phyloP scores from a whole-genome alignment of 148 eudicot species.

The Simmondsia chinensis region DNA sequence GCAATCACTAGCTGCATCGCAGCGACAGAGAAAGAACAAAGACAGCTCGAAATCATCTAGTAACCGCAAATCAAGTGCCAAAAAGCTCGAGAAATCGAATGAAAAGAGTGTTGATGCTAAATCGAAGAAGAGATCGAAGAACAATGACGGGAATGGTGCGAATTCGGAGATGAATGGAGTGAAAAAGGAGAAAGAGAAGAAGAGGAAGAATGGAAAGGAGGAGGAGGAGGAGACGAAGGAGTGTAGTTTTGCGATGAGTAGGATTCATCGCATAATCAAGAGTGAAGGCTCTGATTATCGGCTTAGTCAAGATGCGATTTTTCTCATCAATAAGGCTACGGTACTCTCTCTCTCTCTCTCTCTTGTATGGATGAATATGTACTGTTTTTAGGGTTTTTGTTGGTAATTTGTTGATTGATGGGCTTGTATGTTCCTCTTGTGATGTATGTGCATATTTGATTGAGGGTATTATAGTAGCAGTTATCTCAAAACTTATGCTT shows the following conservation, averaged over 20 bases:
- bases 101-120: neutral
- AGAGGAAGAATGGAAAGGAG: conserved; percentile 6
- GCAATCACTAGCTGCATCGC: no score
- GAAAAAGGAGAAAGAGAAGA: conserved; percentile 2
- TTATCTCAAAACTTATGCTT: no score
- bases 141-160: conserved; percentile 8
- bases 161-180: conserved; percentile 4
- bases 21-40: no score
- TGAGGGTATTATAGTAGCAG: no score
- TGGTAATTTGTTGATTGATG: neutral
- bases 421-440: neutral
- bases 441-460: no score
- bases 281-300: conserved; percentile 33
- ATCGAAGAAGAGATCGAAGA: conserved; percentile 2
- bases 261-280: conserved; percentile 43
- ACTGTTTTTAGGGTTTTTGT: neutral
- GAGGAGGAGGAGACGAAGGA: conserved; percentile 9
- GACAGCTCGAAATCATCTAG: no score
- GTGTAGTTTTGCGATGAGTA: conserved; percentile 36
- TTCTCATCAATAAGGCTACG: conserved; percentile 64
- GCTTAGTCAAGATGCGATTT: conserved; percentile 47
- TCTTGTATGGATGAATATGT: no score
- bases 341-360: conserved; percentile 17
- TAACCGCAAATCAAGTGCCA: no score
- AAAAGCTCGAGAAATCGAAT: no score